Evolutionary conservation across 495 filamentous ascomycete genomes (phyloP).

Genomic region (Xylaria venustula): DNA sequence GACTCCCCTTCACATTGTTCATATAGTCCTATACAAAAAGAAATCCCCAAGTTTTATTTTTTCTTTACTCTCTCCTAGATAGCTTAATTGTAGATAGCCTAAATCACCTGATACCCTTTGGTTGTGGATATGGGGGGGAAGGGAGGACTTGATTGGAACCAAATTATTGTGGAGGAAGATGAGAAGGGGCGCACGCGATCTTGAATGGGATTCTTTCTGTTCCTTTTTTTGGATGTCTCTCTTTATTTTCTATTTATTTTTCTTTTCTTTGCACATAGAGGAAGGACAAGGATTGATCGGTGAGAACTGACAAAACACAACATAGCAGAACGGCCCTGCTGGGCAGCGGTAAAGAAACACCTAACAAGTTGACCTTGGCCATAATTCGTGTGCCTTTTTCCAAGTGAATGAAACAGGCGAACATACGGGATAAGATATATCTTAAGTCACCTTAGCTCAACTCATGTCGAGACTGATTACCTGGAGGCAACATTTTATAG

Average conservation of each 20-base stretch:
- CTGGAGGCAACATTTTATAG: too few species aligned
- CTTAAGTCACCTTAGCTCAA: background rate
- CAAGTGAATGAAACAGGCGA: background rate
- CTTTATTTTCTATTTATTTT: background rate
- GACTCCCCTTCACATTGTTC: background rate
- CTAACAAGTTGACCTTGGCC: constrained; percentile 11
- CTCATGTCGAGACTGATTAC: too few species aligned
- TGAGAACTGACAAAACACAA: background rate
- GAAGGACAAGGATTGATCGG: background rate
- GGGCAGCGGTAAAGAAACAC: constrained; percentile 6
- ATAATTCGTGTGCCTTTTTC: background rate
- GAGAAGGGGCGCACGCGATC: constrained; percentile 3
- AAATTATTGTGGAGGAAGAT: background rate
- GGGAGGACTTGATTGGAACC: background rate
- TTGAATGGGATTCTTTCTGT: background rate
- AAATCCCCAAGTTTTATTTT: background rate
- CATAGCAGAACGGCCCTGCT: constrained; percentile 2
- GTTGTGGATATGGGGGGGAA: constrained; percentile 7
- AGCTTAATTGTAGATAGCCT: constrained; percentile 14
- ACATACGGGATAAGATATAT: too few species aligned
- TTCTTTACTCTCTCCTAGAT: background rate
- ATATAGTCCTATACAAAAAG: constrained; percentile 3
- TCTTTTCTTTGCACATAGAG: constrained; percentile 1
- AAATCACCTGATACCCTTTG: constrained; percentile 13
- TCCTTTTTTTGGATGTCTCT: too few species aligned